Percentiles rank a stretch among this genome's conserved stretches.
Conservation (phyloP, 768 basidiomycete genomes). For the Calocybe gangraenosa region DNA sequence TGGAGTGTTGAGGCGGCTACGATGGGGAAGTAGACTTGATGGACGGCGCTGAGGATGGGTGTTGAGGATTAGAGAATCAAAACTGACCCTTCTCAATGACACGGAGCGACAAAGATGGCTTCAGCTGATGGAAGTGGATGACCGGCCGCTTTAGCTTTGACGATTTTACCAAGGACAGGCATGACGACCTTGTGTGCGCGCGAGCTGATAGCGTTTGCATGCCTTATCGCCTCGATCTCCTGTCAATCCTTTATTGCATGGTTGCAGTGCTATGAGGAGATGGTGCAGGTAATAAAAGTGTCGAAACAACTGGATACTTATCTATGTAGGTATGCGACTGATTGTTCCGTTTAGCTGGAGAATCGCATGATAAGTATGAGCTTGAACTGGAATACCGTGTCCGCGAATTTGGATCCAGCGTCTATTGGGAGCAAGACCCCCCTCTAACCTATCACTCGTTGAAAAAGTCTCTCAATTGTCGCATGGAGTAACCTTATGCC, state of each 20-base stretch:
- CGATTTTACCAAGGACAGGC: constrained; percentile 79
- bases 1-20: constrained; percentile 87
- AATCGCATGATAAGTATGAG: too few relatives aligned
- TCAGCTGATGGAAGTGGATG: constrained; percentile 75
- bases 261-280: constrained; percentile 77
- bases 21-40: constrained; percentile 91
- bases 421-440: too few relatives aligned
- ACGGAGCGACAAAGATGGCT: constrained; percentile 88
- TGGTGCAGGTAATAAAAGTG: too few relatives aligned
- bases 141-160: constrained; percentile 46
- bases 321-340: too few relatives aligned
- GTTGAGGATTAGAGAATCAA: too few relatives aligned
- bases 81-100: constrained; percentile 79
- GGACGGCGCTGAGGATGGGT: constrained; percentile 61
- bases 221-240: constrained; percentile 73
- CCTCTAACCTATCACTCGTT: too few relatives aligned
- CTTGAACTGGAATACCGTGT: too few relatives aligned
- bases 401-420: too few relatives aligned
- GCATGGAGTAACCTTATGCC: too few relatives aligned
- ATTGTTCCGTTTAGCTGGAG: too few relatives aligned
- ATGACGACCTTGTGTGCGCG: constrained; percentile 90
- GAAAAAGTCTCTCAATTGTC: too few relatives aligned
- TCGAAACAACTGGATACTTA: too few relatives aligned
- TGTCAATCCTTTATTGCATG: constrained; percentile 67
- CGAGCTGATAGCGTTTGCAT: constrained; percentile 84